Conservation (phyloP, 352 stramenopile species). For the Globisporangium okanoganense region DNA sequence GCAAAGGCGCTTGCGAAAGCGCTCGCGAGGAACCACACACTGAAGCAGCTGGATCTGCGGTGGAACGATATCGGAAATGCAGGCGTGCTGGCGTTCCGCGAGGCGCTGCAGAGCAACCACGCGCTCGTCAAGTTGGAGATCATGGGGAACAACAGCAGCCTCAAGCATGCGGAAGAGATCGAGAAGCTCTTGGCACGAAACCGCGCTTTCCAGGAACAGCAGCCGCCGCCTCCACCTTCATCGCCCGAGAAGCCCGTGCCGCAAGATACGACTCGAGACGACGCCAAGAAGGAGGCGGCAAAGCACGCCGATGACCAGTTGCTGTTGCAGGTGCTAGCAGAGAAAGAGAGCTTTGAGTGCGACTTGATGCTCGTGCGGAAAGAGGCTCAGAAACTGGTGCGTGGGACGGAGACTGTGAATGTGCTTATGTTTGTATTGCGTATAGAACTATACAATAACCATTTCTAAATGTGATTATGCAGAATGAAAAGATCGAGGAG, state of each 20-base stretch:
- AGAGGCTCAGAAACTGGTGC: constrained; percentile 45
- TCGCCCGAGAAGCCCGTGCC: not conserved
- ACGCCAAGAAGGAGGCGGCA: not conserved
- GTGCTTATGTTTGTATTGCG: too few species aligned
- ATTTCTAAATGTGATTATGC: not conserved
- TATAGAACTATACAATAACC: too few species aligned
- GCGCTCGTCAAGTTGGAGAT: constrained; percentile 59
- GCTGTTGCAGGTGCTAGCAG: constrained; percentile 56
- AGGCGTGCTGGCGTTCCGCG: constrained; percentile 64
- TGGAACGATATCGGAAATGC: constrained; percentile 82
- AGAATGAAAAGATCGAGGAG: constrained; percentile 56
- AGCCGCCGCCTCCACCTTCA: not conserved
- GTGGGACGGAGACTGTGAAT: too few species aligned
- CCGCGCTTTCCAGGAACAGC: constrained; percentile 36
- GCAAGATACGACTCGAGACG: not conserved
- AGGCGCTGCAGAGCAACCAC: constrained; percentile 68
- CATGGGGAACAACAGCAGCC: constrained; percentile 73
- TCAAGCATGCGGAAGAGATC: constrained; percentile 67
- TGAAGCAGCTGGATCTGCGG: constrained; percentile 71
- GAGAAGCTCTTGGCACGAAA: constrained; percentile 57
- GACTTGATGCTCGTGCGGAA: constrained; percentile 33
- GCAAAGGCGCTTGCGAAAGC: constrained; percentile 56
- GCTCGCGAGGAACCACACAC: constrained; percentile 53
- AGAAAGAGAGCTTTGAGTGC: constrained; percentile 61
- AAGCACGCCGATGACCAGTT: constrained; percentile 39